Percentiles rank a stretch among this genome's conserved stretches.
Evolutionary conservation across 2,329 filamentous ascomycete genomes (phyloP).

Genomic region (Aspergillus versicolor): DNA sequence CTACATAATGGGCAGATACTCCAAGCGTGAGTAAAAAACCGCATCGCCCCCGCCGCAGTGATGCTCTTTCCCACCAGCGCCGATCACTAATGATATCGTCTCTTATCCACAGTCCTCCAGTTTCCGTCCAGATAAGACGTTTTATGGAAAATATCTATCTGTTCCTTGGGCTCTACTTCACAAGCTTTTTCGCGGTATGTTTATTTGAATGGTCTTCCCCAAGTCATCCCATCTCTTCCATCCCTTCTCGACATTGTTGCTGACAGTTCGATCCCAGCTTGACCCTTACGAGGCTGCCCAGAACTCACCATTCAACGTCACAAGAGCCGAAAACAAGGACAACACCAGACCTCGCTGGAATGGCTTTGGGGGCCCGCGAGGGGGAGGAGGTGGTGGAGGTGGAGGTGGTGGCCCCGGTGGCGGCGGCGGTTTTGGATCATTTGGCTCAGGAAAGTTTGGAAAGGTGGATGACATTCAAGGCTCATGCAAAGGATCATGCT

Average conservation of each 20-base stretch:
- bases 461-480: constrained; percentile 49
- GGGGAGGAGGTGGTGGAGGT: constrained; percentile 25
- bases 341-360: constrained; percentile 27
- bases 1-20: constrained; percentile 43
- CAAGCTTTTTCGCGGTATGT: constrained; percentile 49
- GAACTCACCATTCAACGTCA: constrained; percentile 47
- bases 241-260: neutral
- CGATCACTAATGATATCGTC: constrained; percentile 3
- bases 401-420: constrained; percentile 29
- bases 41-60: neutral
- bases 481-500: constrained; percentile 47
- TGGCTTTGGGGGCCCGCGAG: constrained; percentile 17
- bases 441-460: constrained; percentile 41
- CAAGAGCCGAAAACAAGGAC: constrained; percentile 27
- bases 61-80: neutral
- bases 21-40: constrained; percentile 27
- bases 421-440: constrained; percentile 28
- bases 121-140: constrained; percentile 43
- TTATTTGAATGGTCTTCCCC: neutral
- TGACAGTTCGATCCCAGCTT: constrained; percentile 33
- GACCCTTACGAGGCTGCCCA: constrained; percentile 48
- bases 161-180: constrained; percentile 51
- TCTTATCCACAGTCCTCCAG: constrained; percentile 39
- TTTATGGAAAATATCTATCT: constrained; percentile 45
- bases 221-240: neutral